phyloP scores from a whole-genome alignment of 345 rosid genomes.

The Citrus sinensis region DNA sequence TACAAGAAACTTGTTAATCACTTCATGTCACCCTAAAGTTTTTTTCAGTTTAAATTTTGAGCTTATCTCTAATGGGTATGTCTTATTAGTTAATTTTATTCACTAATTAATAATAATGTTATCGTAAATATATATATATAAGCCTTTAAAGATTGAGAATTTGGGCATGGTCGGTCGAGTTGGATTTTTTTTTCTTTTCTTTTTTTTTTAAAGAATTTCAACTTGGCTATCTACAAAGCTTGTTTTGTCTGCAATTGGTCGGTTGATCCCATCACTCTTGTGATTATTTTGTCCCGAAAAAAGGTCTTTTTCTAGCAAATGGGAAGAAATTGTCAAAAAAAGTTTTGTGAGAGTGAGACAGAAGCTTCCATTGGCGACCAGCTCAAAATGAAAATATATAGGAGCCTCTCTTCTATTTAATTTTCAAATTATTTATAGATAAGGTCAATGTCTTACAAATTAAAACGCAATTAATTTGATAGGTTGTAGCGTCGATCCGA shows the following conservation, averaged over 20 bases:
- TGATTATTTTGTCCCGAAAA: neutral
- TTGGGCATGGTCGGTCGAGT: slow-evolving; percentile 3
- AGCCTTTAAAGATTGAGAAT: neutral
- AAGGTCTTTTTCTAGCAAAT: neutral
- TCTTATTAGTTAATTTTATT: neutral
- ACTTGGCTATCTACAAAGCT: too few species aligned
- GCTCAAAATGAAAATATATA: too few species aligned
- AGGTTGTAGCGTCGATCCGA: too few species aligned
- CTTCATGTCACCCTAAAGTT: neutral
- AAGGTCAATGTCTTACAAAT: neutral
- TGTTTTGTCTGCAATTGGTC: neutral
- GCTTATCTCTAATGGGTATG: neutral
- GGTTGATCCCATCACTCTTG: neutral
- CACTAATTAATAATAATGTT: neutral
- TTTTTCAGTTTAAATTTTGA: neutral
- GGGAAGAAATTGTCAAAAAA: neutral
- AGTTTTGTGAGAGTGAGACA: too few species aligned
- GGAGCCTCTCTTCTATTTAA: too few species aligned
- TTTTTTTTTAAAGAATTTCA: too few species aligned
- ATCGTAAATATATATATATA: neutral
- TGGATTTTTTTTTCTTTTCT: neutral
- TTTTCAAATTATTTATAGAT: too few species aligned
- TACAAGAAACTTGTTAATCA: neutral
- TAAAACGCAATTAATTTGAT: too few species aligned
- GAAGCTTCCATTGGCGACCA: neutral